Conservation (phyloP, 345 rosid genomes). For the Eucalyptus cladocalyx region DNA sequence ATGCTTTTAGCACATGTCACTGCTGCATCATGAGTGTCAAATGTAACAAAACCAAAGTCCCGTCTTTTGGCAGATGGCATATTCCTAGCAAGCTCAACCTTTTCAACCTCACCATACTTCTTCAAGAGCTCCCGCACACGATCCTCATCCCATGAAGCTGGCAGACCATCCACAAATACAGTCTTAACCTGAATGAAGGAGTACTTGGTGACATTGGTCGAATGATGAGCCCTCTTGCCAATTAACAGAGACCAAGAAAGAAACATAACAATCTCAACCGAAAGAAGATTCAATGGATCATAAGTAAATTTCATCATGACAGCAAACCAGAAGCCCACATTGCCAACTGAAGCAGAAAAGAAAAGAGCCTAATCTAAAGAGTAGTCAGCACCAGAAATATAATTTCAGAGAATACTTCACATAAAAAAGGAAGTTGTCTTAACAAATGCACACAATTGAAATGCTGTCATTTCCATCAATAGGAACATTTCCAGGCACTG, state of each 20-base stretch:
- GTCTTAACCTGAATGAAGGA: constrained; percentile 64
- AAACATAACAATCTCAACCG: background rate
- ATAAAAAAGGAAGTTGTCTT: background rate
- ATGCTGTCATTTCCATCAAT: background rate
- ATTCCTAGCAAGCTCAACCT: constrained; percentile 93
- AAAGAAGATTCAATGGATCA: background rate
- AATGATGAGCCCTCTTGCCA: background rate
- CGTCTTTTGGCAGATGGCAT: constrained; percentile 97
- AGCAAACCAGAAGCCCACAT: background rate
- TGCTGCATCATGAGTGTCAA: constrained; percentile 88
- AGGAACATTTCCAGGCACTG: background rate
- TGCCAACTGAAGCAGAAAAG: background rate
- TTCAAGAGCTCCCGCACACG: constrained; percentile 56
- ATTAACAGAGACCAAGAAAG: background rate
- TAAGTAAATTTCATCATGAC: background rate
- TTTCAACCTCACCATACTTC: constrained; percentile 71
- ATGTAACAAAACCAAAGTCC: constrained; percentile 97
- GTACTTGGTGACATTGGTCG: background rate
- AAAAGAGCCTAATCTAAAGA: background rate
- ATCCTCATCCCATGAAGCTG: constrained; percentile 95
- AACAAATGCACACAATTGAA: background rate
- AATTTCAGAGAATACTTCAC: background rate
- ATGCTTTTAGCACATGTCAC: constrained; percentile 85
- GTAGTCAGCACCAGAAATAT: background rate
- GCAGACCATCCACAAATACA: constrained; percentile 81